These are phyloP conservation scores for Neurospora discreta DNA, from an alignment of 495 filamentous ascomycete genomes.

Conservation along the genomic window DNA sequence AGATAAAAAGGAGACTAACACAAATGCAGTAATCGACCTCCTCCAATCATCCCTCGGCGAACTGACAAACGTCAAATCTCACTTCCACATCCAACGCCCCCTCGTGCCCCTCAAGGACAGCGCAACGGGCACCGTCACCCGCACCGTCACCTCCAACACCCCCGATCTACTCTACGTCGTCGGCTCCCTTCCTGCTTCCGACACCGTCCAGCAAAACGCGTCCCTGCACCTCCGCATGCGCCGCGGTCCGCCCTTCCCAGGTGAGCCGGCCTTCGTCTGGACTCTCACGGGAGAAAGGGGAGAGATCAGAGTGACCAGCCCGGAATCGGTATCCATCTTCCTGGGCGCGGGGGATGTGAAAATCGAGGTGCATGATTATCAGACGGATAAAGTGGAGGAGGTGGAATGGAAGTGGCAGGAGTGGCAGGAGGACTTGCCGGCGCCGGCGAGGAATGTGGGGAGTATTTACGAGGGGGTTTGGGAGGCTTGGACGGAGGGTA, in stretches of 20 bases:
- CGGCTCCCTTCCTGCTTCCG: constrained; percentile 31
- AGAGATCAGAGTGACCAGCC: constrained; percentile 38
- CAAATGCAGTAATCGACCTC: constrained; percentile 19
- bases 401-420: constrained; percentile 33
- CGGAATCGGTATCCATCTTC: constrained; percentile 22
- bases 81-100: constrained; percentile 37
- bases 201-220: constrained; percentile 15
- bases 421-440: constrained; percentile 27
- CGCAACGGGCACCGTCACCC: constrained; percentile 14
- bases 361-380: constrained; percentile 35
- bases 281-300: constrained; percentile 44
- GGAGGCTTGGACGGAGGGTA: constrained; percentile 6
- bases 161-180: constrained; percentile 38
- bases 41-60: constrained; percentile 37
- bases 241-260: constrained; percentile 38
- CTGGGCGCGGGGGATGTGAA: constrained; percentile 21
- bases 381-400: constrained; percentile 27
- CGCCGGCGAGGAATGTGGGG: constrained; percentile 31
- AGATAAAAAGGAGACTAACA: background rate
- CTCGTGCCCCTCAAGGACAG: constrained; percentile 21
- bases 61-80: constrained; percentile 18
- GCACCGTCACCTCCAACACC: constrained; percentile 24
- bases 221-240: constrained; percentile 35
- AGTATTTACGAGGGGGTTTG: constrained; percentile 41
- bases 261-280: constrained; percentile 40